Base-by-base conservation (phyloP, 139 green algal species). In the Parachlorella kessleri region DNA sequence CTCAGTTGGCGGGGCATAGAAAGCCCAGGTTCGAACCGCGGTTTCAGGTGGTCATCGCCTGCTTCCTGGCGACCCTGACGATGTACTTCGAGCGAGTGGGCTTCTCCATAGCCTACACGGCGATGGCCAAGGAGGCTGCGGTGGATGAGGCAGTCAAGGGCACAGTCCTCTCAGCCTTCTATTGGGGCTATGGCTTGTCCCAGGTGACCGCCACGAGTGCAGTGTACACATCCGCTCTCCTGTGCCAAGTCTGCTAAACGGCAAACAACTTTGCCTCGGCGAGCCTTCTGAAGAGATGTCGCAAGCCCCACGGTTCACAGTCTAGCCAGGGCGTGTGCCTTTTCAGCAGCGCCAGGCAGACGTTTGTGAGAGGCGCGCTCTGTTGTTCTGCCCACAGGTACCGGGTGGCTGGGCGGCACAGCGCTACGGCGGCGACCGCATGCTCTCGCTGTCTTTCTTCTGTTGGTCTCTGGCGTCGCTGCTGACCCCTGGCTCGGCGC, bases 21-120 rank as follows among this genome's bases (percentile, higher is more conserved):
- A 37, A 55, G 14, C n/a, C 24, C 63, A 30, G 8, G 63, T 64
- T 21, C 32, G 80, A 95, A 78, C 91, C 82, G 0, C 86, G 91
- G 35, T 86, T 92, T 38, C 28, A 78, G 0, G 91, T 97, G 6
- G 85, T 97, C 6, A 24, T 88, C 0, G 73, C 78, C 6, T 97
- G 92, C 71, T 98, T 98, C 77, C 39, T 98, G 14, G 94, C 92
- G 40, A 99, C 94, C 0, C 86, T 97, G 37, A 87, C 83, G 26
- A 91, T 88, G 4, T 99, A 99, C 75, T 88, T 99, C 30, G 96
- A 99, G 85, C 91, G 96, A 3, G 90, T 95, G 3, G 96, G 96
- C 37, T 99, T 99, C 88, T 96, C 92, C 30, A 96, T 99, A 42
- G 94, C 94, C 2, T 99, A 95, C 90, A 99, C 96, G 0, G 82